Base-by-base conservation (phyloP, 495 filamentous ascomycete genomes). In the Sphaerosporella brunnea region DNA sequence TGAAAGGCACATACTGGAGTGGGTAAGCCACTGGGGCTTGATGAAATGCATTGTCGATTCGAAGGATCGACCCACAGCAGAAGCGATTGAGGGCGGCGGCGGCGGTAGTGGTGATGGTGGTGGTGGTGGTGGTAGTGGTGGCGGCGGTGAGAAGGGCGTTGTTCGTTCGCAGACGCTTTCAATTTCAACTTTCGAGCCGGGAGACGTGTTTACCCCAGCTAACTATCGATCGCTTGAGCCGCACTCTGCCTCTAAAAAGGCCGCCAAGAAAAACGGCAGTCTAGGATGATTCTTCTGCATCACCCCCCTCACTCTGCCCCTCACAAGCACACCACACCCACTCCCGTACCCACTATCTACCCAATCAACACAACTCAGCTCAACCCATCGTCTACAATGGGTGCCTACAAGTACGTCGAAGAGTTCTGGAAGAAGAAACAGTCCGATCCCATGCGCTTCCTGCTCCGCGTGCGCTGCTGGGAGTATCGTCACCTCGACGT, bases 351-450 rank as follows among this genome's bases (percentile, higher is more conserved):
- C n/a, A n/a, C n/a, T n/a, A 32, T 5, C 28, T 13, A 32, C 28
- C 13, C 28, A 38, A 40, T 40, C 15, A 20, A 2, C 37, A 9
- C 15, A 40, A n/a, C 10, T 40, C 5, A 18, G 10, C 10, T 11
- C 37, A 18, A 40, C n/a, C 37, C 11, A 2, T 1, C 11, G 37
- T 4, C n/a, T 18, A 40, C 15, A 40, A 87, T 90, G 84, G 84
- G 84, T 73, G 84, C 84, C 70, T 80, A 90, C 68, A 95, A 95
- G 73, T 95, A 95, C 73, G 82, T 96, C 70, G 90, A 96, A 75
- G 90, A 97, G 77, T 79, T 97, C 67, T 83, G 92, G 66, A 96
- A 96, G 83, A 93, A 93, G 82, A 97, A 97, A 83, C 90, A 97
- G 76, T 92, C 83, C 64, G 90, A 97, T 70, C 81, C 96, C 57